Conservation (phyloP, 176 grass and related monocot species). For the Paspalum vaginatum region DNA sequence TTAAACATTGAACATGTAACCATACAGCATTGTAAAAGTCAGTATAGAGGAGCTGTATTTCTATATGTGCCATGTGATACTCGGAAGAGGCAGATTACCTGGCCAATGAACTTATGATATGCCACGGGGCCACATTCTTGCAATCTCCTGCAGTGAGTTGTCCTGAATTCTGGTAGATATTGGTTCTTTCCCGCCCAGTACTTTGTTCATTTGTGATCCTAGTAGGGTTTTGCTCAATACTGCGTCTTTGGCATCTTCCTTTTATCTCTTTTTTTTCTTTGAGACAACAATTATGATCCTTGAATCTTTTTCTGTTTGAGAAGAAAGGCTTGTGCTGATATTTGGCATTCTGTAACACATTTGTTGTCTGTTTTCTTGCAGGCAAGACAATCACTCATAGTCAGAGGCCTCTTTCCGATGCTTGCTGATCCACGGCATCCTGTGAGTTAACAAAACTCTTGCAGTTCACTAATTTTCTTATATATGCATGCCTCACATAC, state of each 20-base stretch:
- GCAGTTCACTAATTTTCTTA: not conserved
- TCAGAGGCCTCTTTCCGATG: constrained; percentile 97
- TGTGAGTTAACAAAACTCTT: constrained; percentile 54
- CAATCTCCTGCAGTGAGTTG: too few species aligned
- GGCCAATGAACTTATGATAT: too few species aligned
- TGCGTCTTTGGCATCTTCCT: too few species aligned
- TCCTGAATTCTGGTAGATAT: too few species aligned
- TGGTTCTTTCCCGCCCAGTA: too few species aligned
- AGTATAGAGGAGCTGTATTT: not conserved
- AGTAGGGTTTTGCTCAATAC: too few species aligned
- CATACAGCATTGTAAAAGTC: not conserved
- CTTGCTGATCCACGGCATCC: constrained; percentile 96
- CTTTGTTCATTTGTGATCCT: too few species aligned
- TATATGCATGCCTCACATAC: not conserved
- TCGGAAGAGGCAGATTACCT: not conserved
- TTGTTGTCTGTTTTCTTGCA: constrained; percentile 46
- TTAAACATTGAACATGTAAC: not conserved
- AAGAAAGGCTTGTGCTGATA: not conserved
- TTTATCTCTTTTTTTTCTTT: not conserved
- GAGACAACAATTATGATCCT: not conserved
- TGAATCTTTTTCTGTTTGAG: not conserved
- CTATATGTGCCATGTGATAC: not conserved
- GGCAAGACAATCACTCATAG: constrained; percentile 97
- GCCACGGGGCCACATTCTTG: too few species aligned
- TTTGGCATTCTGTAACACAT: constrained; percentile 20